A percentile compares a stretch with the other conserved stretches of the same genome.
Evolutionary conservation across 495 filamentous ascomycete species (phyloP).

Genomic region (Aspergillus bridgeri): DNA sequence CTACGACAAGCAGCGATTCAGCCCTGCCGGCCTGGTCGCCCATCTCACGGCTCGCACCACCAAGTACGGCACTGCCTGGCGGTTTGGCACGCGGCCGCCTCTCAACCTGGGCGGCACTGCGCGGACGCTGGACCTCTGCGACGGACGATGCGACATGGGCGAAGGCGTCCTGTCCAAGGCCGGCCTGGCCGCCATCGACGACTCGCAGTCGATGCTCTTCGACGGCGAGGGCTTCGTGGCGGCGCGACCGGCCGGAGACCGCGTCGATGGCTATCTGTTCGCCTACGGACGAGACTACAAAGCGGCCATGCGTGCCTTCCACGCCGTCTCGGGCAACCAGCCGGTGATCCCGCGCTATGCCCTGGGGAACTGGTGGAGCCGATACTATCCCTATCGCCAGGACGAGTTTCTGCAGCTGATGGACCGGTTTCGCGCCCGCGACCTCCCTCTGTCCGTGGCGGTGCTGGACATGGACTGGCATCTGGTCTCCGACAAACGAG

Average conservation of each 20-base stretch:
- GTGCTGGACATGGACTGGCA: slow-evolving; percentile 66
- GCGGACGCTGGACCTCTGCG: slow-evolving; percentile 50
- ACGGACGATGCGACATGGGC: slow-evolving; percentile 47
- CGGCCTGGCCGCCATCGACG: slow-evolving; percentile 49
- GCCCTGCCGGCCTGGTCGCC: slow-evolving; percentile 38
- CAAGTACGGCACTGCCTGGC: slow-evolving; percentile 38
- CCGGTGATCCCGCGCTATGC: slow-evolving; percentile 54
- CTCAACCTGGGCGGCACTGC: slow-evolving; percentile 50
- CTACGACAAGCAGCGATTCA: slow-evolving; percentile 52
- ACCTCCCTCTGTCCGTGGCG: slow-evolving; percentile 52
- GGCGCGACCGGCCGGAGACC: slow-evolving; percentile 29
- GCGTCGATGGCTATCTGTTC: slow-evolving; percentile 57
- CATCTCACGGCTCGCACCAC: slow-evolving; percentile 31
- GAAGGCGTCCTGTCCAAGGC: slow-evolving; percentile 46
- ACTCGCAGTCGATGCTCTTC: slow-evolving; percentile 57
- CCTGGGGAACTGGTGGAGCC: slow-evolving; percentile 63
- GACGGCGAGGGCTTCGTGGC: slow-evolving; percentile 48
- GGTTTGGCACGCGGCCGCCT: slow-evolving; percentile 39
- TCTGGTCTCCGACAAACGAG: slow-evolving; percentile 39
- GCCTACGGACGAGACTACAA: slow-evolving; percentile 52
- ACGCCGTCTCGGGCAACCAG: slow-evolving; percentile 52
- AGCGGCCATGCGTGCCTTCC: slow-evolving; percentile 52
- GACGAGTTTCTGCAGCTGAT: slow-evolving; percentile 52
- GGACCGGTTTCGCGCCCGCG: slow-evolving; percentile 42
- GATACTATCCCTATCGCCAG: slow-evolving; percentile 51